Evolutionary conservation across 1,139 yeast species (phyloP), one percentile per base, ranked within the genome.

Genomic region (Yamadazyma pseudoaaseri): DNA sequence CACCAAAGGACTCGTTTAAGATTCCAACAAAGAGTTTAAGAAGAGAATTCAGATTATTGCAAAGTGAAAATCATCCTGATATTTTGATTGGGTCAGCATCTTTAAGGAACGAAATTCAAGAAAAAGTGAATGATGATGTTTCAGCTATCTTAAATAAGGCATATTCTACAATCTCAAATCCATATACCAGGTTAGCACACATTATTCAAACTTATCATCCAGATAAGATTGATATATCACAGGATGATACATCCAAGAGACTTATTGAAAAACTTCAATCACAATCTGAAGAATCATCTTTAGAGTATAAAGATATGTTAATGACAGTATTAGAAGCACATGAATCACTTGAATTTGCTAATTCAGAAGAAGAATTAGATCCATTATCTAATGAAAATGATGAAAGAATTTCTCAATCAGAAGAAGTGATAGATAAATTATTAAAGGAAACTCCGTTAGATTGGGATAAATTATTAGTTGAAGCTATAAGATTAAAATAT

Each of bases 31-130:
- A 69, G 35, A 51, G 60, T 9, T 66, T 92, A 34, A 73, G 95
- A 34, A 71, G 78, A 38, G 98, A 92, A 52, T 90, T 80, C 53
- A 65, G 95, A 30, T 50, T 53, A 7, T 62, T 89, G 24, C 97
- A 92, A 54, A 75, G 85, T 25, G 65, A 71, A 41, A 72, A 76
- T 33, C 98, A 90, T 52, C 98, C 98, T 0, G 98, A 90, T 54
- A 65, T 73, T 23, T 52, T 65, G 33, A 60, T 60, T 39, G 70
- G 62, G 2, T 47, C 63, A 15, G 42, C 51, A 21, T 43, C 51
- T 20, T 44, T 54, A 31, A 30, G 13, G 13, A 29, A 39, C 31
- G 38, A 27, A n/a, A 42, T 33, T 3, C 43, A 36, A 24, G 48
- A 47, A 31, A 58, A 56, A 21, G 57, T 47, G 11, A 57, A 51